These are phyloP conservation scores for Pseudohyphozyma bogoriensis DNA, from an alignment of 768 basidiomycete species.

Conservation along the genomic window DNA sequence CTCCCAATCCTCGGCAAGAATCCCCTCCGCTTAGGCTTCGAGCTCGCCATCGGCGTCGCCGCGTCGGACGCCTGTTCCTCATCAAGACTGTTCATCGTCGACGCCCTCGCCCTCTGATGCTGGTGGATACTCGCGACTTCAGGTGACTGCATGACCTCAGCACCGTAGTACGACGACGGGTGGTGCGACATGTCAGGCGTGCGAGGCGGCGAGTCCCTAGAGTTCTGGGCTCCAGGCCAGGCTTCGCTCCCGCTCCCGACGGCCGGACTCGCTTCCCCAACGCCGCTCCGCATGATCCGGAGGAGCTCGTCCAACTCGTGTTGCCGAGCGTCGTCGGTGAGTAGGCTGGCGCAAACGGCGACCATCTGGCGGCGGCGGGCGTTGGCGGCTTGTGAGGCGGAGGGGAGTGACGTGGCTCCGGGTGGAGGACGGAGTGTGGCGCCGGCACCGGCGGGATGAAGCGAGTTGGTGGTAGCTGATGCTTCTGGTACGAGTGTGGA, in stretches of 20 bases:
- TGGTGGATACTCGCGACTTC: no score
- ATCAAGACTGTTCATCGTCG: conserved; percentile 2
- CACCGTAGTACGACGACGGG: background rate
- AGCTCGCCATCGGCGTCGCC: background rate
- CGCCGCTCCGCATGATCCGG: background rate
- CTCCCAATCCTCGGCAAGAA: background rate
- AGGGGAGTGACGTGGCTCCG: background rate
- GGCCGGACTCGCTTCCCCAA: background rate
- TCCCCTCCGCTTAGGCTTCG: background rate
- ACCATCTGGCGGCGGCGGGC: conserved; percentile 24
- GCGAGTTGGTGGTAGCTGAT: background rate
- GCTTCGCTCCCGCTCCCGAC: no score
- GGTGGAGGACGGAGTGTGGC: background rate
- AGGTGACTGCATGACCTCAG: no score
- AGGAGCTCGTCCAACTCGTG: conserved; percentile 16
- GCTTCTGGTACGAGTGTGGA: background rate
- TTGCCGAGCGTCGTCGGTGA: conserved; percentile 18
- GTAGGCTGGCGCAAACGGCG: conserved; percentile 9
- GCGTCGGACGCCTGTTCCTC: background rate
- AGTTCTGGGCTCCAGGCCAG: no score
- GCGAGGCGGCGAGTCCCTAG: background rate
- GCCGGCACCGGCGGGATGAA: background rate
- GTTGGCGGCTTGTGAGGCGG: conserved; percentile 8
- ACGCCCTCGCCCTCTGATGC: background rate
- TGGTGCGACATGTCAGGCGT: background rate